Evolutionary conservation across 2,329 filamentous ascomycete species (phyloP).

Genomic region (Colletotrichum cereale): DNA sequence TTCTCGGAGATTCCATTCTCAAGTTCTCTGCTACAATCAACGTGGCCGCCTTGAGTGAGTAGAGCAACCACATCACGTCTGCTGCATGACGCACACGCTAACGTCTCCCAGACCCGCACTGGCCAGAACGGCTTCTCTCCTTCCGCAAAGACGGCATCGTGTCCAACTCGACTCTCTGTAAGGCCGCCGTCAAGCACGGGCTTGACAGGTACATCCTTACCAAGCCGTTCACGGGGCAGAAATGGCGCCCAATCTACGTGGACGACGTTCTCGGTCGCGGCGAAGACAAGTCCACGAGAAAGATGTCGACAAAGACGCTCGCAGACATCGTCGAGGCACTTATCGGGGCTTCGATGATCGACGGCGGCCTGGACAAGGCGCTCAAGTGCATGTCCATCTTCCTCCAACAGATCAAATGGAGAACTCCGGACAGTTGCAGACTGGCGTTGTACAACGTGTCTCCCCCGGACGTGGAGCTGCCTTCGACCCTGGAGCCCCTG

Average conservation of each 20-base stretch:
- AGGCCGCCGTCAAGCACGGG: conserved; percentile 71
- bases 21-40: conserved; percentile 80
- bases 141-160: conserved; percentile 77
- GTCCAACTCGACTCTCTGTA: conserved; percentile 79
- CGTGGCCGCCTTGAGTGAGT: conserved; percentile 66
- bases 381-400: conserved; percentile 75
- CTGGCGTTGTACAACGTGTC: conserved; percentile 58
- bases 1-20: conserved; percentile 85
- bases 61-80: not conserved
- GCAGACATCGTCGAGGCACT: conserved; percentile 91
- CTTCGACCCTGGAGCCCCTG: conserved; percentile 60
- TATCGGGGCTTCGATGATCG: conserved; percentile 79
- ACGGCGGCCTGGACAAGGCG: conserved; percentile 75
- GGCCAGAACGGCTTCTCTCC: conserved; percentile 83
- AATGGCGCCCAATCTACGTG: conserved; percentile 78
- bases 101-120: conserved; percentile 66
- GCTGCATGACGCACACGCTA: conserved; percentile 26
- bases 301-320: conserved; percentile 80
- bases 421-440: conserved; percentile 56
- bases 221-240: conserved; percentile 73
- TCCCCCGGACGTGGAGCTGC: conserved; percentile 50
- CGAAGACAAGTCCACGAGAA: conserved; percentile 37
- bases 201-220: conserved; percentile 81
- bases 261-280: conserved; percentile 49
- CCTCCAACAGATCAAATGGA: conserved; percentile 70